phyloP scores from a whole-genome alignment of 371 early-diverging fungal genomes.

The Mortierella sp. region DNA sequence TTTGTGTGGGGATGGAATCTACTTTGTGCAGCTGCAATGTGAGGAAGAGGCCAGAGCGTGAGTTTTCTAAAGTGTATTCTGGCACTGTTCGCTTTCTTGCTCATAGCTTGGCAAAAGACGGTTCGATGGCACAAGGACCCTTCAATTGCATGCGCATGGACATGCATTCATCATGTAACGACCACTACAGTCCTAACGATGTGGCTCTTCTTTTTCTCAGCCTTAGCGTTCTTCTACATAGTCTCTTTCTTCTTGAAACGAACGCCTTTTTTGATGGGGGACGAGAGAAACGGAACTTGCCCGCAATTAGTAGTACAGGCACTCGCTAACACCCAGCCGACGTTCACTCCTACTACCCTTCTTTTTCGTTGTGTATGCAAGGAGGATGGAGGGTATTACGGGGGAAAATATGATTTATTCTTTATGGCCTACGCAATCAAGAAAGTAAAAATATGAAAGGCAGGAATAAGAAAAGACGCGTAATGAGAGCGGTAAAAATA shows the following conservation, averaged over 20 bases:
- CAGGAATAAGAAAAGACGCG: background rate
- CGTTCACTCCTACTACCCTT: background rate
- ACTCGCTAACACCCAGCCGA: background rate
- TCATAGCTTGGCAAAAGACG: background rate
- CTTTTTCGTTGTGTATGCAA: background rate
- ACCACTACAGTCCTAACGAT: background rate
- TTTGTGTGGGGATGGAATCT: background rate
- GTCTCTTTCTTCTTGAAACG: background rate
- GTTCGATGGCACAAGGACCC: background rate
- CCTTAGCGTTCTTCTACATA: background rate
- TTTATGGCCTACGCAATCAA: background rate
- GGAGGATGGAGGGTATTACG: too few species aligned
- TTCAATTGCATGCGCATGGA: background rate
- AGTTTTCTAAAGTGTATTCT: background rate
- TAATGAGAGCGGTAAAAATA: background rate
- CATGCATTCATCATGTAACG: too few species aligned
- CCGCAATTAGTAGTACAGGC: background rate
- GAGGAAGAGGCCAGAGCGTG: background rate
- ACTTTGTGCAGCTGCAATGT: background rate
- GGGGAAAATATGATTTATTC: background rate
- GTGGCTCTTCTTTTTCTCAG: background rate
- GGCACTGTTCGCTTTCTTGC: background rate
- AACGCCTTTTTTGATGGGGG: background rate
- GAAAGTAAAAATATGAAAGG: background rate
- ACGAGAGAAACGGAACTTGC: too few species aligned